Base-by-base conservation (phyloP, 2,329 filamentous ascomycete genomes). In the Penicillium vulpinum region DNA sequence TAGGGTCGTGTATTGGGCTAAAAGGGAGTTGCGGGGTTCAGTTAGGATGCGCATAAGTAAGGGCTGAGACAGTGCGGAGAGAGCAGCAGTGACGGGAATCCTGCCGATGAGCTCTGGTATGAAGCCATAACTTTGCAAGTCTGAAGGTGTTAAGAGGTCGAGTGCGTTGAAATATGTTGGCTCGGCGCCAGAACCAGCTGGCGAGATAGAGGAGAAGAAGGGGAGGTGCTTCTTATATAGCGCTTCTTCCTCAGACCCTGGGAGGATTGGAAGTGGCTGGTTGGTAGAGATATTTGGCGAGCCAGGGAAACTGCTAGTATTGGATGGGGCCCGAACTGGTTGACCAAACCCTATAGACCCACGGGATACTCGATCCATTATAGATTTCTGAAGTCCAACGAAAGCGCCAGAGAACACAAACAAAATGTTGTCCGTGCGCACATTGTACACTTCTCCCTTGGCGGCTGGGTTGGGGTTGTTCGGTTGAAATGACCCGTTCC, bases 401-500 rank as follows among this genome's bases (percentile, higher is more conserved):
- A 99, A 99, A 18, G 94, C 94, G 18, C 94, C 94, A 13, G 92
- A 95, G 73, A 94, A 96, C 40, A 99, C 92, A 76, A 99, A 99
- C 28, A 99, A 83, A 58, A 99, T 97, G 67, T 97, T 97, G 62
- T 92, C 92, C 0, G 94, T 99, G 67, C 94, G 89, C 56, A 97
- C 88, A 54, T 90, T 87, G 73, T 83, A 88, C 5, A 84, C 77
- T 59, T 88, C 85, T 21, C 80, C 80, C 70, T 85, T 87, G 47
- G 73, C 69, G 4, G 74, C 66, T 18, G 66, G 59, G n/a, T 66
- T 71, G 18, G 69, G 62, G 11, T 65, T 63, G 21, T 67, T 63
- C 9, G 70, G 62, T 11, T 73, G 65, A 31, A 70, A 73, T 33
- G 65, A 63, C 8, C 62, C 61, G 47, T 70, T 72, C 2, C 68